phyloP scores from a whole-genome alignment of 2,329 filamentous ascomycete genomes.

The Fusarium buxicola region DNA sequence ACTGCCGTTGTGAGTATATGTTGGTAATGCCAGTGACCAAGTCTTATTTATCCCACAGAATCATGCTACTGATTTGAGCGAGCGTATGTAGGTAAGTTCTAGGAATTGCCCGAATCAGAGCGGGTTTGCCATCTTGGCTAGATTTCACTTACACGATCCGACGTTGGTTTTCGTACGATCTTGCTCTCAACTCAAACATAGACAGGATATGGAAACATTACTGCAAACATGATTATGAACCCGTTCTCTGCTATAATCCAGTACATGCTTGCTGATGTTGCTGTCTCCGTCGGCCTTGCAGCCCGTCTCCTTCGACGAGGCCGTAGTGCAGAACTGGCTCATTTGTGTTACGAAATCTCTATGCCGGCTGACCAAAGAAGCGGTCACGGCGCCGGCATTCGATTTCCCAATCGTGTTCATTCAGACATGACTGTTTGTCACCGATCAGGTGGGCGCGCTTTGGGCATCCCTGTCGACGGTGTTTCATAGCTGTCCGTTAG shows the following conservation, averaged over 20 bases:
- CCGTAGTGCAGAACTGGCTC: not conserved
- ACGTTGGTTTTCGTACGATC: no score
- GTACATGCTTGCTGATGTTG: not conserved
- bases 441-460: constrained; percentile 8
- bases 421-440: not conserved
- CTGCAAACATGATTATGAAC: not conserved
- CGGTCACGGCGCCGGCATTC: not conserved
- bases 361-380: constrained; percentile 1
- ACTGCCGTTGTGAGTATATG: no score
- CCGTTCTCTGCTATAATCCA: not conserved
- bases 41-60: no score
- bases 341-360: constrained; percentile 6
- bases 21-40: no score
- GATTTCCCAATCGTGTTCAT: not conserved
- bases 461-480: not conserved
- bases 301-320: not conserved
- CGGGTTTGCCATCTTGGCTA: not conserved
- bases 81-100: no score
- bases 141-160: not conserved
- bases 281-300: not conserved
- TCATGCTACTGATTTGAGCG: no score
- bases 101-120: not conserved
- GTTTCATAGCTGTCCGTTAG: not conserved
- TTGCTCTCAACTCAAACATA: not conserved
- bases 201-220: not conserved